Evolutionary conservation across 2,329 filamentous ascomycete genomes (phyloP), one percentile per base, ranked within the genome.

Genomic region (Pseudogymnoascus sp.): DNA sequence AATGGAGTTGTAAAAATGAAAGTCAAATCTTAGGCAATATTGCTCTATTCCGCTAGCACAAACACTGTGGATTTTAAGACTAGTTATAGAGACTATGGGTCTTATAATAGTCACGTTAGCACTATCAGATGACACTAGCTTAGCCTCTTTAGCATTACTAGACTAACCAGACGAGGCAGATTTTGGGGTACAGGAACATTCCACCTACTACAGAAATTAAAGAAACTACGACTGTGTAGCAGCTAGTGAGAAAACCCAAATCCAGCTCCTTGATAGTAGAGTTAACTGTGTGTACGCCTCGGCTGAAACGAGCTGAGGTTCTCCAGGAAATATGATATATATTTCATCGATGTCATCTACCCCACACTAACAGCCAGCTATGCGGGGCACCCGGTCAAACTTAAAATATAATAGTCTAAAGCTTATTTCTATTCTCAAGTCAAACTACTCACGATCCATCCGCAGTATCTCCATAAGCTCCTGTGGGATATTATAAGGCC

Each of bases 401-500:
- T 28, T n/a, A 50, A 50, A 50, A 50, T 17, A 53, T 28, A 26
- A n/a, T 53, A 31, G 2, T 31, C 1, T 3, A 53, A 11, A 53
- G 8, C 23, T 35, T 33, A 57, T 33, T 50, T 28, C 8, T 50
- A 26, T 50, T 21, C 11, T 33, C 28, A 57, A 21, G 50, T 11
- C n/a, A 57, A 57, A 57, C 28, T 57, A 57, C 11, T 57, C 50
- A 3, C 5, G 8, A 3, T 65, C 66, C 74, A 80, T 79, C 11
- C 66, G 66, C 35, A 80, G 62, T 3, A 66, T 66, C 11, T 61
- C 42, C 42, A 68, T 69, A 35, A 80, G 64, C 31, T 75, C 74
- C 10, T 77, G 73, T 23, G 76, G 71, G 1, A 83, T 71, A 3
- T 72, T 65, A 71, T 79, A 80, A 1, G 74, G 75, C 62, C 67